Conservation (phyloP, 2,329 filamentous ascomycete genomes). For the Penicillium sp. region DNA sequence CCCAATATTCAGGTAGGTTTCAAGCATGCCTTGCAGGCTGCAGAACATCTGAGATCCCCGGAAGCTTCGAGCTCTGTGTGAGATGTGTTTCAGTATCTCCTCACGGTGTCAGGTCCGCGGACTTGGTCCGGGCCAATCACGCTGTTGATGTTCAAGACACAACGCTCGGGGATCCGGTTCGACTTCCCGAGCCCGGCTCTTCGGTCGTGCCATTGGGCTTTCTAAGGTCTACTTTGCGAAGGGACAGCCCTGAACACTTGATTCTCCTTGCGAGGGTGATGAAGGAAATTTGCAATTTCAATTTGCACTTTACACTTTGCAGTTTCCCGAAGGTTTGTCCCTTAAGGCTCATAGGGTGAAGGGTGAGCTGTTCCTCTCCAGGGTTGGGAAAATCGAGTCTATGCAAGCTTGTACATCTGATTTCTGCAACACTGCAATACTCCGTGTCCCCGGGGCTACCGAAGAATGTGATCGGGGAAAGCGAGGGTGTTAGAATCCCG, state of each 20-base stretch:
- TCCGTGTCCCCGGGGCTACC: not conserved
- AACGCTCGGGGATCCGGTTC: not conserved
- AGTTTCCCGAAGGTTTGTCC: not conserved
- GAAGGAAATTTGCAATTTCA: not conserved
- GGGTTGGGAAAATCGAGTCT: not conserved
- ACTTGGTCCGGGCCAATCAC: conserved; percentile 7
- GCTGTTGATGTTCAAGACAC: not conserved
- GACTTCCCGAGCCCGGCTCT: not conserved
- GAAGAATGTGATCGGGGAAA: conserved; percentile 20
- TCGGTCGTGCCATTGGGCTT: not conserved
- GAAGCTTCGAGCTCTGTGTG: conserved; percentile 3
- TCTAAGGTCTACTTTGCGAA: not conserved
- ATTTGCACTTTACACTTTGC: not conserved
- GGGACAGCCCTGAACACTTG: not conserved
- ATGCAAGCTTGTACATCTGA: not conserved
- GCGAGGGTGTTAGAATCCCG: conserved; percentile 11
- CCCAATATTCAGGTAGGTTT: conserved; percentile 23
- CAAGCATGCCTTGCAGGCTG: conserved; percentile 24
- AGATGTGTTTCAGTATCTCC: conserved; percentile 14
- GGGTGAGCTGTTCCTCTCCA: not conserved
- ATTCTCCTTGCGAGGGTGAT: not conserved
- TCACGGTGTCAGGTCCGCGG: conserved; percentile 3
- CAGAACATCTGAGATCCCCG: conserved; percentile 9
- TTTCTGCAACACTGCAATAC: conserved; percentile 5
- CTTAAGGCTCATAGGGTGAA: not conserved